phyloP scores from a whole-genome alignment of 352 stramenopile genomes.

The Globisporangium middletonii region DNA sequence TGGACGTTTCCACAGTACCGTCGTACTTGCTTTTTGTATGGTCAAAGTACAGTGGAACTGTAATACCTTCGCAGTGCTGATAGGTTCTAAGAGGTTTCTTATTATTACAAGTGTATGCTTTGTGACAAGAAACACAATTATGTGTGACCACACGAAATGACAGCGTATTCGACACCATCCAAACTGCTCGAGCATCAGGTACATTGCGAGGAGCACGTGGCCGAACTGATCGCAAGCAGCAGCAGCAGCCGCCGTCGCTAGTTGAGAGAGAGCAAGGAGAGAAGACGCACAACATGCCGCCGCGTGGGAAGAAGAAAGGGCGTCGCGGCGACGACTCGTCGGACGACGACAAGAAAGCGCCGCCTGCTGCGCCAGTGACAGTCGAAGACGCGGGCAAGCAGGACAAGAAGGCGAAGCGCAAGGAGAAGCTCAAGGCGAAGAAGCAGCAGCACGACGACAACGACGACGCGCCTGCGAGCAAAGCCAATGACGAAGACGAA shows the following conservation, averaged over 20 bases:
- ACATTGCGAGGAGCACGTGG: too few relatives aligned
- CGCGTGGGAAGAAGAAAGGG: conserved; percentile 70
- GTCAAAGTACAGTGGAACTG: too few relatives aligned
- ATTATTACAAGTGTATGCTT: too few relatives aligned
- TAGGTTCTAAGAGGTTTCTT: too few relatives aligned
- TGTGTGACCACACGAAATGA: too few relatives aligned
- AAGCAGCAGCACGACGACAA: conserved; percentile 48
- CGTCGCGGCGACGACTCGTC: conserved; percentile 67
- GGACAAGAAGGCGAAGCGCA: conserved; percentile 77
- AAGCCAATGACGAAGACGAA: conserved; percentile 22
- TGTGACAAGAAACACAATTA: too few relatives aligned
- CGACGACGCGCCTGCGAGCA: conserved; percentile 22
- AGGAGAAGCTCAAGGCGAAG: conserved; percentile 68
- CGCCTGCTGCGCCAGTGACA: conserved; percentile 19
- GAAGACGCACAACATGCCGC: conserved; percentile 35
- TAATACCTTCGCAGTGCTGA: too few relatives aligned
- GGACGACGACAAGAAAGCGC: conserved; percentile 41
- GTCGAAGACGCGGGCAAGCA: conserved; percentile 24
- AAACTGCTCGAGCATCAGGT: neutral
- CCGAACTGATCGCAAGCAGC: neutral
- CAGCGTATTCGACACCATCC: neutral
- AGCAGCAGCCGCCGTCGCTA: neutral
- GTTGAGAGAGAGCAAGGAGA: neutral
- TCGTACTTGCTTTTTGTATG: too few relatives aligned
- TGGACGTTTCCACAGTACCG: too few relatives aligned